Conservation (phyloP, 805 yeast genomes). For the Candida hungchunana region DNA sequence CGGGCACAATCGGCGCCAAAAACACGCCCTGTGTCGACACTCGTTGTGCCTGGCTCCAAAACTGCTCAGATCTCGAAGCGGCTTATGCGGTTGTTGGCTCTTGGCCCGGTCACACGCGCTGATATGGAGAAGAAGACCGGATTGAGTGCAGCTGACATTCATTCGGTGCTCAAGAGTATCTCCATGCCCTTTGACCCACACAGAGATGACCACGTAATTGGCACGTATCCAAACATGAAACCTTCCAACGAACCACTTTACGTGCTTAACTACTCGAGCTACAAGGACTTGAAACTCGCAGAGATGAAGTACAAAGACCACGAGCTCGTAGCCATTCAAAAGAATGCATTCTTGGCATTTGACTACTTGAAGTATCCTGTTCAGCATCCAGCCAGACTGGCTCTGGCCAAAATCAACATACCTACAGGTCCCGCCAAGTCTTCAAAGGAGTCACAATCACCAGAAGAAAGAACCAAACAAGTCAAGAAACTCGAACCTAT, state of each 20-base stretch:
- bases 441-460: not conserved
- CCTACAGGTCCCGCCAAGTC: not conserved
- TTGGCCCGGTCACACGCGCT: constrained; percentile 40
- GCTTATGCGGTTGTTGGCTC: constrained; percentile 41
- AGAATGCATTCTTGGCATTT: constrained; percentile 17
- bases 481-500: not conserved
- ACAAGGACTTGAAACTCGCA: constrained; percentile 24
- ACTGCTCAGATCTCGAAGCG: constrained; percentile 28
- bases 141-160: constrained; percentile 26
- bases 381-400: constrained; percentile 17
- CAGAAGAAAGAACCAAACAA: constrained; percentile 6
- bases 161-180: constrained; percentile 23
- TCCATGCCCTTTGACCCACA: constrained; percentile 29
- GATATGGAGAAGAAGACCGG: constrained; percentile 30
- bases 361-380: constrained; percentile 17
- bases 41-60: constrained; percentile 18
- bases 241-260: constrained; percentile 27
- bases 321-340: constrained; percentile 7
- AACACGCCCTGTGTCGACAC: constrained; percentile 1
- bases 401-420: constrained; percentile 1
- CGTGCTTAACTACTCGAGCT: constrained; percentile 34
- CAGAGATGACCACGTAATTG: constrained; percentile 20
- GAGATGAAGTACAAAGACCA: constrained; percentile 13
- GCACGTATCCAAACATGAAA: constrained; percentile 27
- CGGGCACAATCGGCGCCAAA: not conserved